Evolutionary conservation across 352 stramenopile genomes (phyloP), one percentile per base, ranked within the genome.

Genomic region (Phytophthora lateralis): DNA sequence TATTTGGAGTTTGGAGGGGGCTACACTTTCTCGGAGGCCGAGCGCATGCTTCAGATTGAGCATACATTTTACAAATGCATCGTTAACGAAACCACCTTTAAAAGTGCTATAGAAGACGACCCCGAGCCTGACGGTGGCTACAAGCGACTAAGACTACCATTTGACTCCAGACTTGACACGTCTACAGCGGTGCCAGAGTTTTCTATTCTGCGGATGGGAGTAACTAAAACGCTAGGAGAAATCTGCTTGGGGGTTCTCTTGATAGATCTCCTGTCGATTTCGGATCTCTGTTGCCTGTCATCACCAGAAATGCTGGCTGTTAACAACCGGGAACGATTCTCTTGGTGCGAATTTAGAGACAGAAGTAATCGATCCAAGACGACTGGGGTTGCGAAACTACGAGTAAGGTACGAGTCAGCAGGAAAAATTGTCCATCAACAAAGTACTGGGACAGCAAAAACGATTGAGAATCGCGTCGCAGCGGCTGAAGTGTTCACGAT

Each of bases 401-500:
- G 27, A 12, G 24, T 73, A 32, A 7, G 7, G 42, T 78, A 67
- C 57, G 29, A 59, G 0, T 24, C 10, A 15, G 38, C 26, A 11
- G 14, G 10, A 54, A n/a, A 58, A 29, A 0, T 17, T 21, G 14
- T 11, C 6, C 11, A 41, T 2, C 42, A 18, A 1, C 48, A 44
- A 38, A 15, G 0, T 9, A 8, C 3, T 14, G n/a, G 4, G 12
- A 35, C 12, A 44, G 0, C 18, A 7, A 42, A 29, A 30, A 59
- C 27, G 0, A 10, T 34, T 4, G 47, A 60, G n/a, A 50, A 46
- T 0, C 46, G 59, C 27, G 63, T 68, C 12, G 27, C 45, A 38
- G 58, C 63, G 21, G 63, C 69, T 0, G 69, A 78, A 47, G 48
- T 49, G 1, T 60, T 81, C 18, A 53, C 66, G 0, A 55, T 84